These are phyloP conservation scores for Colletotrichum truncatum DNA, from an alignment of 2,329 filamentous ascomycete species.

Conservation along the genomic window DNA sequence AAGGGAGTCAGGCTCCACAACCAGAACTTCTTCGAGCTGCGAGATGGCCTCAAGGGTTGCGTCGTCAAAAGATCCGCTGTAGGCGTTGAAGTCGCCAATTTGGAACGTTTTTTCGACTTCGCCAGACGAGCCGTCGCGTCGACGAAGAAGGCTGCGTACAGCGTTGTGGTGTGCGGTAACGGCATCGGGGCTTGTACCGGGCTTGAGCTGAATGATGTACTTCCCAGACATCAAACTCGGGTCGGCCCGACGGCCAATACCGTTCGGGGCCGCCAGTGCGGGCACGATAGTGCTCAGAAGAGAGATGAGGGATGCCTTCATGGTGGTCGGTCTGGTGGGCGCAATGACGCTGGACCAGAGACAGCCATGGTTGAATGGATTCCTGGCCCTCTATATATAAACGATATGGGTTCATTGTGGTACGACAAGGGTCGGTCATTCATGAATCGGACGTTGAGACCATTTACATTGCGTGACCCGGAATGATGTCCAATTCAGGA, in stretches of 20 bases:
- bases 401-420: too few species aligned
- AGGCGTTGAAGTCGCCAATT: slow-evolving; percentile 46
- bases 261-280: slow-evolving; percentile 14
- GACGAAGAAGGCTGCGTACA: slow-evolving; percentile 41
- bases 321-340: not conserved
- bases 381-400: too few species aligned
- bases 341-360: not conserved
- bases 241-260: not conserved
- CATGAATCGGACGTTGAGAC: not conserved
- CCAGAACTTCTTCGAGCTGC: slow-evolving; percentile 41
- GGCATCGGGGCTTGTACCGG: slow-evolving; percentile 37
- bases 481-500: slow-evolving; percentile 12
- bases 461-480: slow-evolving; percentile 17
- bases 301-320: slow-evolving; percentile 11
- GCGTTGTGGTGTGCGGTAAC: slow-evolving; percentile 40
- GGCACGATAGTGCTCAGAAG: slow-evolving; percentile 9
- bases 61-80: slow-evolving; percentile 51
- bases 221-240: slow-evolving; percentile 44
- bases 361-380: not conserved
- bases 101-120: slow-evolving; percentile 31
- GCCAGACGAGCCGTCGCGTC: slow-evolving; percentile 43
- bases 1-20: slow-evolving; percentile 41
- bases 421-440: too few species aligned
- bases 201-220: slow-evolving; percentile 57
- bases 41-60: slow-evolving; percentile 50